Base-by-base conservation (phyloP, 1,284 basidiomycete genomes). In the Amylostereum areolatum region DNA sequence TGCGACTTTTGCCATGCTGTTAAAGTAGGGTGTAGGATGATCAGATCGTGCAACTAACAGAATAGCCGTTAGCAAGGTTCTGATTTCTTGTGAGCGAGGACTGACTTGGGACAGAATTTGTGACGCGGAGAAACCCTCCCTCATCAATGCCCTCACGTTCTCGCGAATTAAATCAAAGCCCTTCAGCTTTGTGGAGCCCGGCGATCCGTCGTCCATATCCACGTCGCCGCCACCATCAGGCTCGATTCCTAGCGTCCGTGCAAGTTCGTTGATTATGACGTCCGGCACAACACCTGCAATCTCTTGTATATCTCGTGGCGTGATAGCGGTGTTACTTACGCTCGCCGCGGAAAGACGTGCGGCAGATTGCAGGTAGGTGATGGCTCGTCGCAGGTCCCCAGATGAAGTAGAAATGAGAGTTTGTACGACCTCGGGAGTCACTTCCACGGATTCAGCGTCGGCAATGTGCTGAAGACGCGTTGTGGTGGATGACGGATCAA, bases 361-460 rank as follows among this genome's bases (percentile, higher is more conserved):
- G 3, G 95, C 95, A 6, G 95, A 97, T 65, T 99, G 97, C 4
- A 99, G 77, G 66, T 97, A 99, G 10, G 96, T 99, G 67, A 99
- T 99, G n/a, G 96, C 90, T 48, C 97, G 90, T 43, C 97, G 88
- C 46, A 99, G 80, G 67, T 99, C 97, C 33, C 97, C 97, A 51
- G 85, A 82, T 1, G 96, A 96, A 25, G 87, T 83, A 42, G 68
- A 72, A 55, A 96, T 89, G 51, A 97, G 79, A 1, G 86, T 73
- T 35, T 81, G 69, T 48, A 96, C 71, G 35, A 90, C 87, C 43
- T 69, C 61, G 11, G 70, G 62, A 36, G 71, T 62, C 42, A 85
- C 66, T 39, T 71, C 54, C 37, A 88, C 68, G 36, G 74, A 63
- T 64, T 89, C 87, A 25, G 72, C 67, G 37, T 68, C 57, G 0